Evolutionary conservation across 179 eudicot genomes (phyloP).

Genomic region (Silene coronaria): DNA sequence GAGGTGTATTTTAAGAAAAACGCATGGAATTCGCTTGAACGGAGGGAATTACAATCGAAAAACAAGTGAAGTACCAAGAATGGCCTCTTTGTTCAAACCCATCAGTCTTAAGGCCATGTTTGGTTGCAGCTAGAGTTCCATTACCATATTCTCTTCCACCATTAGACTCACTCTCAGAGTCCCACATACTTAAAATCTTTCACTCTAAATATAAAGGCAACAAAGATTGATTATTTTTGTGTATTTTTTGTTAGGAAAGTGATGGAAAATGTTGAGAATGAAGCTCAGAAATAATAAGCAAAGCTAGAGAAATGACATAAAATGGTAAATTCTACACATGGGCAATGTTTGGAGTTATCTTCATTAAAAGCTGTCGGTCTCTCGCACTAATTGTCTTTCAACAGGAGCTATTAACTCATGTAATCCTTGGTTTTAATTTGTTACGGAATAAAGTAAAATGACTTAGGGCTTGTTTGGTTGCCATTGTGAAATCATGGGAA

Average conservation of each 20-base stretch:
- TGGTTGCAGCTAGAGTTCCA: slow-evolving; percentile 51
- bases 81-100: slow-evolving; percentile 93
- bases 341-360: slow-evolving; percentile 33
- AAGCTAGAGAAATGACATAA: slow-evolving; percentile 12
- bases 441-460: neutral
- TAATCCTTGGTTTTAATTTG: neutral
- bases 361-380: slow-evolving; percentile 11
- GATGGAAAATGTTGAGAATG: slow-evolving; percentile 15
- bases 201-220: neutral
- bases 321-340: slow-evolving; percentile 28
- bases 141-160: slow-evolving; percentile 62
- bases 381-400: slow-evolving; percentile 1
- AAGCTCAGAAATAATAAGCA: slow-evolving; percentile 15
- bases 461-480: neutral
- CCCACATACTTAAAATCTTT: slow-evolving; percentile 66
- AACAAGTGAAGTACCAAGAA: slow-evolving; percentile 50
- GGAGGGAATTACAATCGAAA: neutral
- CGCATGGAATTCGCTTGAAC: too few species aligned
- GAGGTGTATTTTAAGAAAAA: too few species aligned
- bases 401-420: neutral
- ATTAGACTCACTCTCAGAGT: slow-evolving; percentile 66
- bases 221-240: neutral
- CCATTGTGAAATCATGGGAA: too few species aligned
- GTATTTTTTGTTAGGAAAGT: neutral
- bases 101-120: slow-evolving; percentile 70